Evolutionary conservation across 306 rosid species (phyloP).

Genomic region (Trifolium repens): DNA sequence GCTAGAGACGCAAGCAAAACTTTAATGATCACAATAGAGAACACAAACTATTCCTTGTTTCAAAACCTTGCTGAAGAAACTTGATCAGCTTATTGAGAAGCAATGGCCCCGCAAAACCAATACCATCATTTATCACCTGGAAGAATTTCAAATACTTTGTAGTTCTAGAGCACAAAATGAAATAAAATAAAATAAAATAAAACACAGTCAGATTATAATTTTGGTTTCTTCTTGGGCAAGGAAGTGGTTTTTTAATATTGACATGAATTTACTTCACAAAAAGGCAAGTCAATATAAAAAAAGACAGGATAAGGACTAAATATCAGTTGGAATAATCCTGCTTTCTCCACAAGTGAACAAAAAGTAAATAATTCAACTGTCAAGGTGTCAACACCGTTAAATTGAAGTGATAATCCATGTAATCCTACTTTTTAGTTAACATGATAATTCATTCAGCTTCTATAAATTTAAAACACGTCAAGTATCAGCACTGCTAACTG

Average conservation of each 20-base stretch:
- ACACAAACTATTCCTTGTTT: conserved; percentile 39
- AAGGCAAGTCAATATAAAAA: conserved; percentile 24
- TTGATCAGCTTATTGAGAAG: conserved; percentile 90
- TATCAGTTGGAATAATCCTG: conserved; percentile 12
- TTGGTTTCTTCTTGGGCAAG: conserved; percentile 35
- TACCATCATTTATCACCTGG: conserved; percentile 87
- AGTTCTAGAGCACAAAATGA: conserved; percentile 13
- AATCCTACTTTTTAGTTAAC: conserved; percentile 9
- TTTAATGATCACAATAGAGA: conserved; percentile 33
- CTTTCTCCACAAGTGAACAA: conserved; percentile 13
- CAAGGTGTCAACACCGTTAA: conserved; percentile 7
- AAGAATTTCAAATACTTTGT: conserved; percentile 44
- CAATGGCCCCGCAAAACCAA: conserved; percentile 92
- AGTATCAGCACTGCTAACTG: conserved; percentile 16
- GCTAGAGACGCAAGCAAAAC: conserved; percentile 14
- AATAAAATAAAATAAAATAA: background rate
- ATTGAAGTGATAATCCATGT: conserved; percentile 24
- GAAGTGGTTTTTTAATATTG: conserved; percentile 27
- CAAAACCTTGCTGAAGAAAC: conserved; percentile 85
- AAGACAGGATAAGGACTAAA: background rate
- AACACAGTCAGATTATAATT: conserved; percentile 1
- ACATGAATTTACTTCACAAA: conserved; percentile 19
- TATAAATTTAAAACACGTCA: conserved; percentile 25
- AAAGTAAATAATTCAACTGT: conserved; percentile 8
- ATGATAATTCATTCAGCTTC: conserved; percentile 13